phyloP scores from a whole-genome alignment of 768 basidiomycete species.

The Hygrophorus russula region DNA sequence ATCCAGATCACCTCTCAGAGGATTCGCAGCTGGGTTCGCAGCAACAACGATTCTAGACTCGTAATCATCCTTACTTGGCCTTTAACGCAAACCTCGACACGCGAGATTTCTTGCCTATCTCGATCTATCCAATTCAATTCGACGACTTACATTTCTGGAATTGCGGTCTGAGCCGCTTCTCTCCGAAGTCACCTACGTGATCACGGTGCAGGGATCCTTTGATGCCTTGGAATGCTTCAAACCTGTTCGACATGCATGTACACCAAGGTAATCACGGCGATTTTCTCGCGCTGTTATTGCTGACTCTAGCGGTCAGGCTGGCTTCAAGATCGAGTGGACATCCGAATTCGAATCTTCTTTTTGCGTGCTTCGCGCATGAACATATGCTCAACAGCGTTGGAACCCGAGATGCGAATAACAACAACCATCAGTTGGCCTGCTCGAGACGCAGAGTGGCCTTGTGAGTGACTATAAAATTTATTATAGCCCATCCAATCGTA shows the following conservation, averaged over 20 bases:
- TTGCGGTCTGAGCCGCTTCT: constrained; percentile 21
- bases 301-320: background rate
- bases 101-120: constrained; percentile 12
- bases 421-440: no score
- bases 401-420: no score
- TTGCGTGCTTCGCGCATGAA: background rate
- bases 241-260: constrained; percentile 11
- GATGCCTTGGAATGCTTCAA: constrained; percentile 7
- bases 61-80: no score
- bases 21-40: no score
- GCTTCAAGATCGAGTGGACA: no score
- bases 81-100: constrained; percentile 5
- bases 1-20: no score
- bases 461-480: no score
- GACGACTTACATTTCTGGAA: constrained; percentile 7
- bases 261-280: constrained; percentile 16
- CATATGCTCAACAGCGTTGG: no score
- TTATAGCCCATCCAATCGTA: no score
- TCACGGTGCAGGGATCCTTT: constrained; percentile 8
- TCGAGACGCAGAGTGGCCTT: no score
- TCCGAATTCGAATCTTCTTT: background rate
- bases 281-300: constrained; percentile 11
- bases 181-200: constrained; percentile 16
- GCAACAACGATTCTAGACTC: constrained; percentile 9
- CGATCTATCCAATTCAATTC: constrained; percentile 18